Evolutionary conservation across 139 green algal genomes (phyloP), one percentile per base, ranked within the genome.

Genomic region (Ettlia oleoabundans): DNA sequence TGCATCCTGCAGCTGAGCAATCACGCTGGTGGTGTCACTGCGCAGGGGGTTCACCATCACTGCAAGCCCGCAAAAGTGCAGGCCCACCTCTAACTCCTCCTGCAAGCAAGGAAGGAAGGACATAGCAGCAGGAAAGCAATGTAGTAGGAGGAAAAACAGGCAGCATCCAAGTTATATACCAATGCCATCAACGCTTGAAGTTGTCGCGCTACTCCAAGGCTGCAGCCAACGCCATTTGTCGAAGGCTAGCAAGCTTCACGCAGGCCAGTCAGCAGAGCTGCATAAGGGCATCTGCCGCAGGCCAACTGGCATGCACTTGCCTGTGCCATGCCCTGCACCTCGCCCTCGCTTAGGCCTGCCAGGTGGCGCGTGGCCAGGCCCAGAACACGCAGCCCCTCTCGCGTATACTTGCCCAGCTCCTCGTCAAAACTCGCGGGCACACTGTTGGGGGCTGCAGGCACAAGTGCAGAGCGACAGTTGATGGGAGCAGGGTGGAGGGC

Each of bases 21-120:
- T 86, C 4, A 95, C 88, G 3, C 90, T 85, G 74, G 92, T 89
- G 26, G 84, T 93, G 78, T 97, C 93, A 10, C 53, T n/a, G 66
- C 96, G 95, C 32, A 98, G 87, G 1, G 95, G 95, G 80, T 94
- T 98, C 71, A 93, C 86, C 72, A 98, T 92, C 43, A 98, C 85
- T 3, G 96, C 93, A 87, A 97, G 95, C 22, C 93, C 95, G 3
- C 82, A 86, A 76, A 96, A 97, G 1, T 41, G 42, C 68, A 98
- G 87, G 3, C 84, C 85, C 0, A 24, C 42, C 90, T 98, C 93
- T n/a, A 86, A 79, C 37, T 91, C 85, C 35, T 92, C 89, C 2
- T 94, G 86, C 35, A 43, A 1, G 73, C 78, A 93, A 78, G 21
- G 41, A 53, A 18, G 88, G 87, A 41, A 94, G 53, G 42, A 87